These are phyloP conservation scores for Talaromyces sp. DNA, from an alignment of 2,329 filamentous ascomycete species.

Conservation along the genomic window DNA sequence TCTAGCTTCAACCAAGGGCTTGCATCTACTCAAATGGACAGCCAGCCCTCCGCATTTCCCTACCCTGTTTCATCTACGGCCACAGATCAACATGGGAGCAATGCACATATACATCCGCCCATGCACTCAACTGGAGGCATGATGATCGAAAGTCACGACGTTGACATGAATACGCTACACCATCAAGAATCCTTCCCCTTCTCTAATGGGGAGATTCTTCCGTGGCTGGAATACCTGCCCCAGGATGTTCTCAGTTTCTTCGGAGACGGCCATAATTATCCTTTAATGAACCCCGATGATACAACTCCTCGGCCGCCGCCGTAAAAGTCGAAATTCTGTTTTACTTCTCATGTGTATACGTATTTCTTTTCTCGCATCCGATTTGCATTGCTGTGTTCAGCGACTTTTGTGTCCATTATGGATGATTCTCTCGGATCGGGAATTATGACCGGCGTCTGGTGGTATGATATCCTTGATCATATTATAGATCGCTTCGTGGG, in stretches of 20 bases:
- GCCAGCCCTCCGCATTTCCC: slow-evolving; percentile 24
- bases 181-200: slow-evolving; percentile 44
- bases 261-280: slow-evolving; percentile 40
- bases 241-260: slow-evolving; percentile 65
- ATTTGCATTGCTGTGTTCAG: slow-evolving; percentile 9
- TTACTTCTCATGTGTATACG: slow-evolving; percentile 15
- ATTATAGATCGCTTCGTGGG: slow-evolving; percentile 1
- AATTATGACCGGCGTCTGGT: slow-evolving; percentile 5
- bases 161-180: slow-evolving; percentile 69
- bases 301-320: slow-evolving; percentile 24
- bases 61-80: slow-evolving; percentile 26
- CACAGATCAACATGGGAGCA: slow-evolving; percentile 17
- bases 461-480: slow-evolving; percentile 1
- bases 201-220: slow-evolving; percentile 64
- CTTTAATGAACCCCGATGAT: slow-evolving; percentile 36
- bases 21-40: slow-evolving; percentile 22
- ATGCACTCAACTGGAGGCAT: slow-evolving; percentile 46
- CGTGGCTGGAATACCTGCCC: slow-evolving; percentile 75
- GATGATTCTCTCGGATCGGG: neutral
- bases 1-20: slow-evolving; percentile 26
- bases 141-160: slow-evolving; percentile 75
- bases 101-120: slow-evolving; percentile 22
- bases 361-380: slow-evolving; percentile 12
- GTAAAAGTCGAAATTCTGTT: slow-evolving; percentile 14
- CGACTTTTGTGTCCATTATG: neutral